A percentile compares a stretch with the other conserved stretches of the same genome.
These are phyloP conservation scores for Haplosporangium sp. DNA, from an alignment of 371 early-diverging fungal genomes.

Conservation along the genomic window DNA sequence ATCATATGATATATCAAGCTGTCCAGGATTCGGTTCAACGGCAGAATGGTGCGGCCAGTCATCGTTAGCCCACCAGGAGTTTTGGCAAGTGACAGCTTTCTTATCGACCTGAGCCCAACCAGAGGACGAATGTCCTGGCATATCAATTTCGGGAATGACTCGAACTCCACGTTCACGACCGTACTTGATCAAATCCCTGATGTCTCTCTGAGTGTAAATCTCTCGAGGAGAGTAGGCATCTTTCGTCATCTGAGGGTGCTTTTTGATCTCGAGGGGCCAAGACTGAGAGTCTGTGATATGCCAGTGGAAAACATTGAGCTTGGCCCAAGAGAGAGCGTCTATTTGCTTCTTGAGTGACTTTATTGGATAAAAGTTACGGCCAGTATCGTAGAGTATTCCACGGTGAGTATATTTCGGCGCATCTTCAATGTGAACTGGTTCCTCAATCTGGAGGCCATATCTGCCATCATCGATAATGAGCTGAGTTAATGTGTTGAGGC, in stretches of 20 bases:
- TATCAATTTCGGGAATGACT: conserved; percentile 83
- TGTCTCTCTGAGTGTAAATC: conserved; percentile 71
- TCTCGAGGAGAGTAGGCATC: conserved; percentile 72
- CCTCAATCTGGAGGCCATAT: conserved; percentile 41
- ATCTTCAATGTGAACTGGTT: conserved; percentile 76
- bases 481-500: conserved; percentile 81
- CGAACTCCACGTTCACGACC: conserved; percentile 82
- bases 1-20: conserved; percentile 73
- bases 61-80: conserved; percentile 58
- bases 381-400: conserved; percentile 81
- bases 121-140: conserved; percentile 81
- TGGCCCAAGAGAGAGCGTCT: conserved; percentile 83
- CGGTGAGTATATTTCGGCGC: conserved; percentile 79
- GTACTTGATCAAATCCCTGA: conserved; percentile 68
- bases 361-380: conserved; percentile 81
- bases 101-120: conserved; percentile 61
- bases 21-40: conserved; percentile 81
- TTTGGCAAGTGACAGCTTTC: conserved; percentile 60
- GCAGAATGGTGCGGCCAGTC: conserved; percentile 61
- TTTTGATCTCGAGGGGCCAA: conserved; percentile 76
- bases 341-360: conserved; percentile 70
- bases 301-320: conserved; percentile 90
- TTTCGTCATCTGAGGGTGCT: conserved; percentile 72
- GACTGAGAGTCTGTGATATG: conserved; percentile 85
- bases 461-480: conserved; percentile 63